These are phyloP conservation scores for Geoglossum glabrum DNA, from an alignment of 495 filamentous ascomycete species.

Conservation along the genomic window DNA sequence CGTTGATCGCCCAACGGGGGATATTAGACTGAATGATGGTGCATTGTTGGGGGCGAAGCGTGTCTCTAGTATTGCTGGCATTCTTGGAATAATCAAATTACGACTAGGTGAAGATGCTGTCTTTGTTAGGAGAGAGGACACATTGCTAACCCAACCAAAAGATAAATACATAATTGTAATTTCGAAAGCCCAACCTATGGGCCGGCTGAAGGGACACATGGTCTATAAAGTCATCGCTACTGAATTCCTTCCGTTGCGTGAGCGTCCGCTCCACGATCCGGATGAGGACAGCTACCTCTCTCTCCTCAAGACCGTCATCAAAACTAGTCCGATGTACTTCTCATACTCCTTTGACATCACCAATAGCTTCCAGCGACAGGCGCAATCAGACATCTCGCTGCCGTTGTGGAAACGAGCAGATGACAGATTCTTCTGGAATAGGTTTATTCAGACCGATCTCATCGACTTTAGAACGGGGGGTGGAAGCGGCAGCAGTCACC, in stretches of 20 bases:
- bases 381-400: slow-evolving; percentile 39
- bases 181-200: slow-evolving; percentile 81
- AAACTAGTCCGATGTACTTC: slow-evolving; percentile 84
- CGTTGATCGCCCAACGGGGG: slow-evolving; percentile 81
- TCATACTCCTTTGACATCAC: slow-evolving; percentile 92
- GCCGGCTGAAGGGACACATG: slow-evolving; percentile 76
- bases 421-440: slow-evolving; percentile 98
- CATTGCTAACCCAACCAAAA: slow-evolving; percentile 18
- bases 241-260: slow-evolving; percentile 84
- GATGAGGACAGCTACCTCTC: slow-evolving; percentile 84
- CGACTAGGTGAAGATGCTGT: slow-evolving; percentile 46
- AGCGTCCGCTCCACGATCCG: slow-evolving; percentile 70
- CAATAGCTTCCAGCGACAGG: slow-evolving; percentile 84
- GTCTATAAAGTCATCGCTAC: slow-evolving; percentile 81
- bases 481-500: slow-evolving; percentile 9
- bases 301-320: slow-evolving; percentile 57
- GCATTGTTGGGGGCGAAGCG: slow-evolving; percentile 53
- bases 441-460: slow-evolving; percentile 72
- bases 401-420: slow-evolving; percentile 87
- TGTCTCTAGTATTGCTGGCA: slow-evolving; percentile 83
- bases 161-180: slow-evolving; percentile 96
- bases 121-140: neutral
- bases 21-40: slow-evolving; percentile 65
- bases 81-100: slow-evolving; percentile 75
- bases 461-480: slow-evolving; percentile 55